Base-by-base conservation (phyloP, 257 asterid genomes). In the Leonotis leonurus region DNA sequence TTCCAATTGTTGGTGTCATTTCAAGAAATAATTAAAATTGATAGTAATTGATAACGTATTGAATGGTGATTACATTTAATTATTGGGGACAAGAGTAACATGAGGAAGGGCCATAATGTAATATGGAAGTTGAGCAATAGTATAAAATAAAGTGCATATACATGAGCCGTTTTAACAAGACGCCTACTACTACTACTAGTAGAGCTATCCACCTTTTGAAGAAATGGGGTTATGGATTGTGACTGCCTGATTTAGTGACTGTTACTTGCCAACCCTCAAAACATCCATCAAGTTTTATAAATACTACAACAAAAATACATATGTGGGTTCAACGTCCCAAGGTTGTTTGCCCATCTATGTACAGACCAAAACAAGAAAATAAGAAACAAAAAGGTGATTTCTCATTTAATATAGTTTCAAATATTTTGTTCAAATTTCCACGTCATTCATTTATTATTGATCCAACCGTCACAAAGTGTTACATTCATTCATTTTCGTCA, bases 91-190 rank as follows among this genome's bases (percentile, higher is more conserved):
- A 73, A n/a, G 24, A 21, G 21, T 36, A 68, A 73, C 73, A 46
- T 62, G 39, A 6, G n/a, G 77, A 72, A 25, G 43, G 73, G 68
- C 73, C 33, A 43, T 56, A 62, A n/a, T n/a, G n/a, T n/a, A n/a
- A 44, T 51, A 73, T 26, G 71, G 78, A 67, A 60, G 78, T 73
- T 73, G 70, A 57, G 63, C 29, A 40, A 62, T 63, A n/a, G 58
- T 35, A 56, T 73, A 64, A 62, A 54, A 46, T 67, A 66, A 59
- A 71, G 52, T 44, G 53, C 33, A 4, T 37, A 50, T 45, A 37
- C 55, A 58, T 9, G 40, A 58, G 66, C 53, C 66, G 36, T 46
- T 56, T 30, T 56, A 32, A 4, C 45, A n/a, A 14, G n/a, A n/a
- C n/a, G n/a, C n/a, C n/a, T n/a, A n/a, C n/a, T 16, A 4, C 2